phyloP scores from a whole-genome alignment of 495 filamentous ascomycete genomes.

The Penicillium manginii region DNA sequence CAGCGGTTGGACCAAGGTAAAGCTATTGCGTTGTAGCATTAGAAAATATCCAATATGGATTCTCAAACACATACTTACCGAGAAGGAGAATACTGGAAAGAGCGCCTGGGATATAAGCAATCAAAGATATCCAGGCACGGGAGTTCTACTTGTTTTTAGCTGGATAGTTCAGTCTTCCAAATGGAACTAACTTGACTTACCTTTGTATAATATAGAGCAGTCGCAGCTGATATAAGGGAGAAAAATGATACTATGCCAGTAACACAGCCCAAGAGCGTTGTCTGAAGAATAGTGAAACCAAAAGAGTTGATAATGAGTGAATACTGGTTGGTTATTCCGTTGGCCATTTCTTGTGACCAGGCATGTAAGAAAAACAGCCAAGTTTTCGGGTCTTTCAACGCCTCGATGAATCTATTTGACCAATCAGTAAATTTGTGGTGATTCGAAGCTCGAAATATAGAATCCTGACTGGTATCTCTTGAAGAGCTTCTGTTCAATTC shows the following conservation, averaged over 20 bases:
- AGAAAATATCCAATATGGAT: not conserved
- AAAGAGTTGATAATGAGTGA: slow-evolving; percentile 49
- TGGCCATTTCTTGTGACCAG: slow-evolving; percentile 48
- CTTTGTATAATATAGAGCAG: slow-evolving; percentile 35
- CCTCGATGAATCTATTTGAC: slow-evolving; percentile 31
- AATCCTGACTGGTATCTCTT: slow-evolving; percentile 50
- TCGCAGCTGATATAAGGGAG: slow-evolving; percentile 32
- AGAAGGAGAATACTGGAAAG: slow-evolving; percentile 40
- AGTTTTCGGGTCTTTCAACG: slow-evolving; percentile 31
- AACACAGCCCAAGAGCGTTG: slow-evolving; percentile 38
- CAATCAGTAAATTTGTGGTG: not conserved
- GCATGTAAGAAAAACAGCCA: slow-evolving; percentile 44
- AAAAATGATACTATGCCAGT: slow-evolving; percentile 40
- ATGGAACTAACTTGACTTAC: not conserved
- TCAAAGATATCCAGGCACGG: slow-evolving; percentile 42
- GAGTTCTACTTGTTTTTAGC: slow-evolving; percentile 27
- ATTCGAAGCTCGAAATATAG: not conserved
- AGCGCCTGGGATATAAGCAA: slow-evolving; percentile 34
- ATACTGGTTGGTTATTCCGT: slow-evolving; percentile 47
- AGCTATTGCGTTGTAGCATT: slow-evolving; percentile 3
- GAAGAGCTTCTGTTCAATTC: slow-evolving; percentile 60
- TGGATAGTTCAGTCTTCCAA: not conserved
- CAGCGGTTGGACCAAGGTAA: slow-evolving; percentile 43
- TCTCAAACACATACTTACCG: slow-evolving; percentile 8
- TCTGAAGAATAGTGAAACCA: slow-evolving; percentile 44